A percentile compares a stretch with the other conserved stretches of the same genome.
phyloP scores from a whole-genome alignment of 1,284 basidiomycete genomes.

The Butyriboletus appendiculatus region DNA sequence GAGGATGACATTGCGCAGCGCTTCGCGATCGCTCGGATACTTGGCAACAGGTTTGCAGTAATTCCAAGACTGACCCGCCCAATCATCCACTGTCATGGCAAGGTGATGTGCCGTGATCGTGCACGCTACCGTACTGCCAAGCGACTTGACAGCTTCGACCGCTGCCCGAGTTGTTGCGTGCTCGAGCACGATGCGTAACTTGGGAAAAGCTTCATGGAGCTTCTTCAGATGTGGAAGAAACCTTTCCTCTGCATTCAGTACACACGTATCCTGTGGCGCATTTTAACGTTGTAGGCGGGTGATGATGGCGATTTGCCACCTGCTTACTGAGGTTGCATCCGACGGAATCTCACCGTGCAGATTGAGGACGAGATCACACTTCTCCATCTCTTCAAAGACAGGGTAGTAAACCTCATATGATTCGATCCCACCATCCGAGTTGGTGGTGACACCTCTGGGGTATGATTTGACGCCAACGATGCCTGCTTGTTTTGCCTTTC shows the following conservation, averaged over 20 bases:
- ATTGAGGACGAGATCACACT: slow-evolving; percentile 92
- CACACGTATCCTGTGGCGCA: slow-evolving; percentile 75
- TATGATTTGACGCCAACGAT: slow-evolving; percentile 97
- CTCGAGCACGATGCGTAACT: slow-evolving; percentile 94
- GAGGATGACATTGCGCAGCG: slow-evolving; percentile 79
- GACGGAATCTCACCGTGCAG: slow-evolving; percentile 97
- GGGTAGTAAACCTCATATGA: slow-evolving; percentile 95
- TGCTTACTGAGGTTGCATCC: slow-evolving; percentile 71
- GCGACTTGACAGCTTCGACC: slow-evolving; percentile 85
- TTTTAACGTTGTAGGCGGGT: slow-evolving; percentile 4
- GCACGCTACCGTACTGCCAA: slow-evolving; percentile 90
- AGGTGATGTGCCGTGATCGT: slow-evolving; percentile 98
- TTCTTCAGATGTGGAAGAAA: slow-evolving; percentile 90
- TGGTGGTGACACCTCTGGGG: slow-evolving; percentile 97
- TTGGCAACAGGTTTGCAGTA: slow-evolving; percentile 99
- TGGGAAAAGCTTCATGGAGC: slow-evolving; percentile 87
- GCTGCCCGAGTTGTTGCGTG: slow-evolving; percentile 98
- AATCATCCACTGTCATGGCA: slow-evolving; percentile 93
- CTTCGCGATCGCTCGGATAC: slow-evolving; percentile 88
- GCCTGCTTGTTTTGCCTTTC: slow-evolving; percentile 85
- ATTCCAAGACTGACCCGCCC: slow-evolving; percentile 95
- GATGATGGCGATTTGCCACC: slow-evolving; percentile 1
- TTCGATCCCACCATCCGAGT: slow-evolving; percentile 96
- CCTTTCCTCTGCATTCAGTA: slow-evolving; percentile 91
- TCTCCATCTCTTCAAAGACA: slow-evolving; percentile 94